These are phyloP conservation scores for Platanus orientalis DNA, from an alignment of 164 flowering plant genomes.

Conservation along the genomic window DNA sequence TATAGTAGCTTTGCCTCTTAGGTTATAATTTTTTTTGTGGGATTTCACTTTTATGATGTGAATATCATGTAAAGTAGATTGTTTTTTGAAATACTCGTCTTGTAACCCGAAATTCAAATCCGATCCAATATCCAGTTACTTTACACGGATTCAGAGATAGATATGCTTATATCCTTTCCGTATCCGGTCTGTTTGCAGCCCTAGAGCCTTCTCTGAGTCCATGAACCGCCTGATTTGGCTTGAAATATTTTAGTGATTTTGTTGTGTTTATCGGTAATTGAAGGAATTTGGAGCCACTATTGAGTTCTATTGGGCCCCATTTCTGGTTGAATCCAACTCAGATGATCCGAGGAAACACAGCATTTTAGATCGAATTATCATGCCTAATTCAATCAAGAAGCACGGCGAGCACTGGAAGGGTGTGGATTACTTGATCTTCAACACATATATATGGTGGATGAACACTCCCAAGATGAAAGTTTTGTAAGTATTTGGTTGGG, in stretches of 20 bases:
- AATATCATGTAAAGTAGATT: too few relatives aligned
- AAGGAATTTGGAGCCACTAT: constrained; percentile 90
- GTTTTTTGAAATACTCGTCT: too few relatives aligned
- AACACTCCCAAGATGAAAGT: constrained; percentile 84
- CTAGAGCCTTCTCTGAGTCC: too few relatives aligned
- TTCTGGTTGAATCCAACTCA: constrained; percentile 90
- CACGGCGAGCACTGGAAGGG: constrained; percentile 80
- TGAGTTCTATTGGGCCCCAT: constrained; percentile 99
- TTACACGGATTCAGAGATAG: too few relatives aligned
- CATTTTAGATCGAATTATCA: constrained; percentile 72
- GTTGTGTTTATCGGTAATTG: constrained; percentile 1
- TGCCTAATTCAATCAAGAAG: constrained; percentile 77
- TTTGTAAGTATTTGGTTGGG: constrained; percentile 58
- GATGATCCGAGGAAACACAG: constrained; percentile 92
- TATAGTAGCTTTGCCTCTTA: too few relatives aligned
- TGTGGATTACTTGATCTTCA: constrained; percentile 80
- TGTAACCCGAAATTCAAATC: too few relatives aligned
- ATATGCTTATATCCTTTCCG: too few relatives aligned
- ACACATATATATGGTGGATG: constrained; percentile 99
- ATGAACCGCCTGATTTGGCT: neutral
- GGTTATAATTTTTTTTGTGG: too few relatives aligned
- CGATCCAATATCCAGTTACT: too few relatives aligned
- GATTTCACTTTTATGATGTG: too few relatives aligned
- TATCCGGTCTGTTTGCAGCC: too few relatives aligned
- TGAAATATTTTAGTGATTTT: neutral